phyloP scores from a whole-genome alignment of 2,329 filamentous ascomycete species.

The Zalaria sp. region DNA sequence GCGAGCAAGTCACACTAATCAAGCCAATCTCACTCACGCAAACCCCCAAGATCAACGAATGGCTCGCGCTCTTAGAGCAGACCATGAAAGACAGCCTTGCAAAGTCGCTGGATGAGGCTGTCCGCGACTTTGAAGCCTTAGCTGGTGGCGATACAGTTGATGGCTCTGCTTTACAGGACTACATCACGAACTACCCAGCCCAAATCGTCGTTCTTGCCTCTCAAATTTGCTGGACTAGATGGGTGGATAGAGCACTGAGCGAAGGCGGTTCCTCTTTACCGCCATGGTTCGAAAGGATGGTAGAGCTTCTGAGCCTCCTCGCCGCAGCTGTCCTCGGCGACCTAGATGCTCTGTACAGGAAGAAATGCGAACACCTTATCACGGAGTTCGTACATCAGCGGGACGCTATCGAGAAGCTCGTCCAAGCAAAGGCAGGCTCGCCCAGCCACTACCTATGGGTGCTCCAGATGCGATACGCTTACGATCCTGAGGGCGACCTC shows the following conservation, averaged over 20 bases:
- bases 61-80: slow-evolving; percentile 81
- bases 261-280: slow-evolving; percentile 57
- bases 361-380: slow-evolving; percentile 97
- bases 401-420: slow-evolving; percentile 78
- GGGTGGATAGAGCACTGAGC: slow-evolving; percentile 64
- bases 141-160: slow-evolving; percentile 62
- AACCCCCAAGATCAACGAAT: slow-evolving; percentile 95
- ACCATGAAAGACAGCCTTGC: slow-evolving; percentile 93
- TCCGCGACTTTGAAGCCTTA: slow-evolving; percentile 67
- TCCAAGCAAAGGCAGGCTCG: slow-evolving; percentile 58
- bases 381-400: slow-evolving; percentile 98
- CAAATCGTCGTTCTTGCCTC: slow-evolving; percentile 92
- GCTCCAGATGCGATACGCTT: slow-evolving; percentile 93
- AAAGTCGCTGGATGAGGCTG: slow-evolving; percentile 74
- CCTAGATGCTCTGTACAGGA: slow-evolving; percentile 70
- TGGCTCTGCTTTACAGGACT: slow-evolving; percentile 55
- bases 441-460: slow-evolving; percentile 84
- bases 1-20: slow-evolving; percentile 73
- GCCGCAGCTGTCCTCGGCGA: slow-evolving; percentile 84
- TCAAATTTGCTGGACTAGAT: slow-evolving; percentile 84
- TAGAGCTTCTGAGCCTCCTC: slow-evolving; percentile 71
- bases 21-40: slow-evolving; percentile 86
- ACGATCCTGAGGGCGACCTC: slow-evolving; percentile 66
- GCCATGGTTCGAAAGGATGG: slow-evolving; percentile 64
- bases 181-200: slow-evolving; percentile 72